These are phyloP conservation scores for Ophiostoma novo-ulmi DNA, from an alignment of 2,329 filamentous ascomycete species.

Conservation along the genomic window DNA sequence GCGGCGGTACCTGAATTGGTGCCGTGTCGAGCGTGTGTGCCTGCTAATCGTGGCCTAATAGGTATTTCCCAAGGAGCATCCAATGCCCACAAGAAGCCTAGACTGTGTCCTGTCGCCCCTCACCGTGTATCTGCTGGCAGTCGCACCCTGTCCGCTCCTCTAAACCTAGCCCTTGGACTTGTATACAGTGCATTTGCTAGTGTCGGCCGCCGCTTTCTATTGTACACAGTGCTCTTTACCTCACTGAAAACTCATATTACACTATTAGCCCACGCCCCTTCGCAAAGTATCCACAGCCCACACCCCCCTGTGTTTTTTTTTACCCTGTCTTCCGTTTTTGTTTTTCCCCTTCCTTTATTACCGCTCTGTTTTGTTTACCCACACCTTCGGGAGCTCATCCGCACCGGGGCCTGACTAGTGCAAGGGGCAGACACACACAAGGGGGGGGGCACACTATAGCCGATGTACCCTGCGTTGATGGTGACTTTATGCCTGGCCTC, in stretches of 20 bases:
- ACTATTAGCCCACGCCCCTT: neutral
- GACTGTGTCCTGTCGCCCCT: neutral
- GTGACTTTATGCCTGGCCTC: slow-evolving; percentile 1
- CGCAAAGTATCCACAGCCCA: neutral
- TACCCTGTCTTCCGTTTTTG: neutral
- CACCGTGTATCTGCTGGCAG: neutral
- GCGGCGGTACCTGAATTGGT: neutral
- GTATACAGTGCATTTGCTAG: slow-evolving; percentile 6
- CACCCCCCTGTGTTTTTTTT: neutral
- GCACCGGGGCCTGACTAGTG: slow-evolving; percentile 19
- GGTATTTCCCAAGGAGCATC: neutral
- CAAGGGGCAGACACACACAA: slow-evolving; percentile 20
- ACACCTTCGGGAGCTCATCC: slow-evolving; percentile 18
- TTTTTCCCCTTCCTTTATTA: neutral
- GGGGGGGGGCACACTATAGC: neutral
- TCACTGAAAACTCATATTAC: neutral
- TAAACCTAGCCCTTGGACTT: neutral
- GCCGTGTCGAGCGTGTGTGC: neutral
- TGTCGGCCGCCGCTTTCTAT: neutral
- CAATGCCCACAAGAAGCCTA: neutral
- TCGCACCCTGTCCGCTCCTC: slow-evolving; percentile 6
- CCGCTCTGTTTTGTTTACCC: slow-evolving; percentile 5
- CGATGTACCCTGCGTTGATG: neutral
- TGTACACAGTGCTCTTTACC: slow-evolving; percentile 5
- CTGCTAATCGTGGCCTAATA: neutral